Evolutionary conservation across 2,329 filamentous ascomycete genomes (phyloP).

Genomic region (Zasmidium angulare): DNA sequence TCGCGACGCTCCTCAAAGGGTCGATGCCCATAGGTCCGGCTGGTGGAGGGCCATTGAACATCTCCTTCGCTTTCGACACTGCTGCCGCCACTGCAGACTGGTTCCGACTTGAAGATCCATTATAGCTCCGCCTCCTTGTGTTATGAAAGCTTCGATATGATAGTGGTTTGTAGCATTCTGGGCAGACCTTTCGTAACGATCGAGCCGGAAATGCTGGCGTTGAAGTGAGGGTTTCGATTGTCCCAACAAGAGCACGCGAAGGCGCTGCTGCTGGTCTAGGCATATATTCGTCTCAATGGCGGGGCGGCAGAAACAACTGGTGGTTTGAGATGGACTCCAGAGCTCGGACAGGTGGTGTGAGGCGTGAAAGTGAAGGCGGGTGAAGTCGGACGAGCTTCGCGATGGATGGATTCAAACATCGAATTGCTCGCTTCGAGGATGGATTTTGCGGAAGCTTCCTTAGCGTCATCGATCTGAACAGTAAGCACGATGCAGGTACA

Average conservation of each 20-base stretch:
- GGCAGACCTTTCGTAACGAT: slow-evolving; percentile 24
- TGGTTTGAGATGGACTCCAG: not conserved
- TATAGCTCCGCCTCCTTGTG: slow-evolving; percentile 29
- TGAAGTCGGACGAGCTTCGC: slow-evolving; percentile 1
- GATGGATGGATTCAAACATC: not conserved
- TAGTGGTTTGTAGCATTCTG: slow-evolving; percentile 34
- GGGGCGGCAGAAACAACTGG: not conserved
- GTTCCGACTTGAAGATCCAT: slow-evolving; percentile 43
- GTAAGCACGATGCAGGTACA: slow-evolving; percentile 3
- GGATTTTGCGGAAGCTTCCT: not conserved
- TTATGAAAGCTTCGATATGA: slow-evolving; percentile 29
- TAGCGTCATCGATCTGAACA: slow-evolving; percentile 2
- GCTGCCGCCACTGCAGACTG: slow-evolving; percentile 71
- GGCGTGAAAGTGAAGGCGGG: not conserved
- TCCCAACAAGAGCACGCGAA: slow-evolving; percentile 36
- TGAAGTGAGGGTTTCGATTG: slow-evolving; percentile 25
- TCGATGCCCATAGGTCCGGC: slow-evolving; percentile 74
- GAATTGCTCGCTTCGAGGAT: not conserved
- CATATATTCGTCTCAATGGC: slow-evolving; percentile 29
- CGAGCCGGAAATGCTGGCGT: slow-evolving; percentile 16
- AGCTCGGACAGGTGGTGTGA: not conserved
- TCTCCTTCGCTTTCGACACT: slow-evolving; percentile 65
- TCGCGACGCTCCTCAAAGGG: slow-evolving; percentile 83
- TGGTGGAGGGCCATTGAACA: slow-evolving; percentile 67
- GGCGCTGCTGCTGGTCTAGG: slow-evolving; percentile 32